Evolutionary conservation across 1,284 basidiomycete species (phyloP).

Genomic region (Ceratorhiza oryzae-sativae): DNA sequence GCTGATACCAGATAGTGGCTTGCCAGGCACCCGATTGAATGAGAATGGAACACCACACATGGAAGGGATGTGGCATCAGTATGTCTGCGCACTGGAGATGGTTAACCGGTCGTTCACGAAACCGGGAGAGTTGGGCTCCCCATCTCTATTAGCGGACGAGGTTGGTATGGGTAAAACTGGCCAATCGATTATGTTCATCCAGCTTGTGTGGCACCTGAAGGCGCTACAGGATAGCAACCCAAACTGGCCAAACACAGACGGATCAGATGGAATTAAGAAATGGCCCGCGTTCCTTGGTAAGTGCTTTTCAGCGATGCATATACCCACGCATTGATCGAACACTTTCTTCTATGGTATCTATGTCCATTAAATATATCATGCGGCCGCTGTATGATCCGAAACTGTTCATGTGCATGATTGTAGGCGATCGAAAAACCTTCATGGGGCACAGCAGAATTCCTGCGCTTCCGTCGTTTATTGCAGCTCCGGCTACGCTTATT

Average conservation of each 20-base stretch:
- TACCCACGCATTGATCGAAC: not conserved
- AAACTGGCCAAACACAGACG: not conserved
- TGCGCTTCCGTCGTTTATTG: not conserved
- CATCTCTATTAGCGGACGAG: not conserved
- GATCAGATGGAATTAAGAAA: not conserved
- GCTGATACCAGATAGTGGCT: not conserved
- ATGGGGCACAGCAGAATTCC: not conserved
- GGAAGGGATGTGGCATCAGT: constrained; percentile 2
- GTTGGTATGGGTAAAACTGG: constrained; percentile 15
- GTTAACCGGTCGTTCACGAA: not conserved
- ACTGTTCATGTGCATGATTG: no score
- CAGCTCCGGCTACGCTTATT: not conserved
- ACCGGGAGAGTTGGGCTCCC: not conserved
- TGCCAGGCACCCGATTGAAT: not conserved
- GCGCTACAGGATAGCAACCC: not conserved
- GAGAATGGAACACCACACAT: not conserved
- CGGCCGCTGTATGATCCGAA: no score
- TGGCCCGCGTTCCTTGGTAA: constrained; percentile 3
- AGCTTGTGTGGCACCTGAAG: constrained; percentile 5
- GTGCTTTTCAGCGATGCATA: not conserved
- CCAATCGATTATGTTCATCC: not conserved
- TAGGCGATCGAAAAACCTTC: not conserved
- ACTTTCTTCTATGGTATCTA: no score
- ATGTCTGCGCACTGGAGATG: not conserved
- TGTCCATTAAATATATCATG: not conserved